These are phyloP conservation scores for Chalciporus chontae DNA, from an alignment of 768 basidiomycete species.

Conservation along the genomic window DNA sequence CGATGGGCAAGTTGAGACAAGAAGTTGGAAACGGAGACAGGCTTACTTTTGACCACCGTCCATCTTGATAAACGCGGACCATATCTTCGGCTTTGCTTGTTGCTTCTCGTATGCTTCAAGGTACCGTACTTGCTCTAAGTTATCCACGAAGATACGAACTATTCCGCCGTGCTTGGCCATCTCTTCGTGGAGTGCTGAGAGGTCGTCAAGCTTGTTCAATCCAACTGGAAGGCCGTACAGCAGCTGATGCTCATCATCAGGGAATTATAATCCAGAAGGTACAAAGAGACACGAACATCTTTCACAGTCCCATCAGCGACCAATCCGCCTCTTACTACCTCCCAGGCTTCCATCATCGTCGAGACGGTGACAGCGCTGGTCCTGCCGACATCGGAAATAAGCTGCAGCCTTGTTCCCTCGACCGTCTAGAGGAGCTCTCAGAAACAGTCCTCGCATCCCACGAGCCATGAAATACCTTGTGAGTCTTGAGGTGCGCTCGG, in stretches of 20 bases:
- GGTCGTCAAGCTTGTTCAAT: constrained; percentile 67
- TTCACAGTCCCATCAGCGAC: constrained; percentile 70
- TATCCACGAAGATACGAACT: constrained; percentile 70
- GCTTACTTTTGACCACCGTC: constrained; percentile 75
- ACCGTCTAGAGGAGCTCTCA: constrained; percentile 46
- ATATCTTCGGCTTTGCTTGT: constrained; percentile 40
- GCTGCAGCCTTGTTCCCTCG: constrained; percentile 72
- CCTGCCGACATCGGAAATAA: constrained; percentile 48
- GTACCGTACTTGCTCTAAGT: constrained; percentile 65
- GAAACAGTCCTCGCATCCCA: background rate
- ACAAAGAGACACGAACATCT: constrained; percentile 51
- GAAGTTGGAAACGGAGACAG: background rate
- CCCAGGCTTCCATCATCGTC: constrained; percentile 82
- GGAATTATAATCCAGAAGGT: constrained; percentile 1
- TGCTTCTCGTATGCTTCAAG: constrained; percentile 57
- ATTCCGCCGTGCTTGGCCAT: constrained; percentile 52
- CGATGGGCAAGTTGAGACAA: constrained; percentile 11
- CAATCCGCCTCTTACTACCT: constrained; percentile 62
- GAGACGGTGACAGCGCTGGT: constrained; percentile 71
- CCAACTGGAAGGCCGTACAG: constrained; percentile 76
- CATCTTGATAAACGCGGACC: constrained; percentile 81
- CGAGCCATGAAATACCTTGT: constrained; percentile 50
- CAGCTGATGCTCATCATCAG: constrained; percentile 44
- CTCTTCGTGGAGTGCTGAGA: constrained; percentile 56
- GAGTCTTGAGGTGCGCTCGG: constrained; percentile 82